Conservation (phyloP, 1,139 yeast species). For the Debaryomycetaceae sp. region DNA sequence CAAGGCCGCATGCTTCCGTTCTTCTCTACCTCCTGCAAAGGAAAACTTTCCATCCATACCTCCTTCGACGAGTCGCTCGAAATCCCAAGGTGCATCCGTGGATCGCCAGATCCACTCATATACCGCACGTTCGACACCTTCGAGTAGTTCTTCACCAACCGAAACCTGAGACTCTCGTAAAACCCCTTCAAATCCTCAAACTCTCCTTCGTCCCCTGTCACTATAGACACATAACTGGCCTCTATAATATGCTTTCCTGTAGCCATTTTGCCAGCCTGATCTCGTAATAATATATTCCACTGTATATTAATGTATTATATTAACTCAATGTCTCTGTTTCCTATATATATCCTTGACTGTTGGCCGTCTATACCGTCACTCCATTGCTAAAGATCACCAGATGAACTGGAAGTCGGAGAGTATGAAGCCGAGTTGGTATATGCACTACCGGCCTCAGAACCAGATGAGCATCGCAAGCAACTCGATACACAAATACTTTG, state of each 20-base stretch:
- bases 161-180: slow-evolving; percentile 58
- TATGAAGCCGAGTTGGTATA: slow-evolving; percentile 3
- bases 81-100: slow-evolving; percentile 45
- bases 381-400: neutral
- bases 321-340: neutral
- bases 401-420: slow-evolving; percentile 3
- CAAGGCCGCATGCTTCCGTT: slow-evolving; percentile 52
- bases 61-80: slow-evolving; percentile 65
- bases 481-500: neutral
- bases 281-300: too few relatives aligned
- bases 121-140: slow-evolving; percentile 44
- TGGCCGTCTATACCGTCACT: neutral
- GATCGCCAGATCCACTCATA: slow-evolving; percentile 27
- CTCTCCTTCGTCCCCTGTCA: slow-evolving; percentile 47
- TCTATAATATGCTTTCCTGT: slow-evolving; percentile 14
- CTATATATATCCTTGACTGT: too few relatives aligned
- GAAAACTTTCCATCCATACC: slow-evolving; percentile 69
- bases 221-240: slow-evolving; percentile 52
- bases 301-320: too few relatives aligned
- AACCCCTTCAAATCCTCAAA: slow-evolving; percentile 49
- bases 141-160: slow-evolving; percentile 51
- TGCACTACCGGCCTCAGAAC: slow-evolving; percentile 1
- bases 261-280: slow-evolving; percentile 4
- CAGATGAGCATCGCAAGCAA: slow-evolving; percentile 1
- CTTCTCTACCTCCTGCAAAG: slow-evolving; percentile 48